Percentiles rank a stretch among this genome's conserved stretches.
phyloP scores from a whole-genome alignment of 139 green algal genomes.

The Closterium sp. region DNA sequence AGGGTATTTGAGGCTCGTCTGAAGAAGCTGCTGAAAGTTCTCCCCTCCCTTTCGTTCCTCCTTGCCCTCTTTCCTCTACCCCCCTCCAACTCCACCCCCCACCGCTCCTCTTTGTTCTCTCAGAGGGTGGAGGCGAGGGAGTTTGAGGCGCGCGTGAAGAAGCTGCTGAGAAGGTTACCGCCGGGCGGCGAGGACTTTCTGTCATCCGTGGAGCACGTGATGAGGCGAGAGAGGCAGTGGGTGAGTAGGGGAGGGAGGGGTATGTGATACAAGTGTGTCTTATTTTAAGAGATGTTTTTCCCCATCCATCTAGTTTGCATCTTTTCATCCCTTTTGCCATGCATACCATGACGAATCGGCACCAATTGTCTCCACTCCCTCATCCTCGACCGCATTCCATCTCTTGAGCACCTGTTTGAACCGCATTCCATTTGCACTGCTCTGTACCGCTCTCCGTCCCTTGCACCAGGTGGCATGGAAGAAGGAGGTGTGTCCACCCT shows the following conservation, averaged over 20 bases:
- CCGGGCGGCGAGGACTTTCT: slow-evolving; percentile 8
- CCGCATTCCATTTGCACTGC: too few species aligned
- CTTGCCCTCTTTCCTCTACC: not conserved
- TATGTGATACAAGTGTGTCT: too few species aligned
- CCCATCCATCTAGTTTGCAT: too few species aligned
- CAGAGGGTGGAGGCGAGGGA: slow-evolving; percentile 2
- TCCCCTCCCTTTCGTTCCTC: not conserved
- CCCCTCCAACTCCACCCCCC: not conserved
- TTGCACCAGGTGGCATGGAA: slow-evolving; percentile 9
- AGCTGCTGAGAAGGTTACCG: slow-evolving; percentile 15
- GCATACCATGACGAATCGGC: too few species aligned
- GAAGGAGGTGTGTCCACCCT: not conserved
- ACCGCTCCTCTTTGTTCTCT: not conserved
- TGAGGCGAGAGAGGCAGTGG: slow-evolving; percentile 19
- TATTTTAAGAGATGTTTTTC: too few species aligned
- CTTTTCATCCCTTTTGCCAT: not conserved
- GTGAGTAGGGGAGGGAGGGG: not conserved
- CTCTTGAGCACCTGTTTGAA: too few species aligned
- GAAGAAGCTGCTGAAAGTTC: too few species aligned
- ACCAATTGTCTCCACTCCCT: too few species aligned
- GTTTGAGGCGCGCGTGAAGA: slow-evolving; percentile 2
- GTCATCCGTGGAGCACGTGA: slow-evolving; percentile 1
- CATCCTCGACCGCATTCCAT: too few species aligned
- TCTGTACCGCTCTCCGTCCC: not conserved
- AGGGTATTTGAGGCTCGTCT: too few species aligned